A percentile compares a stretch with the other conserved stretches of the same genome.
Conservation (phyloP, 1,284 basidiomycete species). For the Sporisorium scitamineum region DNA sequence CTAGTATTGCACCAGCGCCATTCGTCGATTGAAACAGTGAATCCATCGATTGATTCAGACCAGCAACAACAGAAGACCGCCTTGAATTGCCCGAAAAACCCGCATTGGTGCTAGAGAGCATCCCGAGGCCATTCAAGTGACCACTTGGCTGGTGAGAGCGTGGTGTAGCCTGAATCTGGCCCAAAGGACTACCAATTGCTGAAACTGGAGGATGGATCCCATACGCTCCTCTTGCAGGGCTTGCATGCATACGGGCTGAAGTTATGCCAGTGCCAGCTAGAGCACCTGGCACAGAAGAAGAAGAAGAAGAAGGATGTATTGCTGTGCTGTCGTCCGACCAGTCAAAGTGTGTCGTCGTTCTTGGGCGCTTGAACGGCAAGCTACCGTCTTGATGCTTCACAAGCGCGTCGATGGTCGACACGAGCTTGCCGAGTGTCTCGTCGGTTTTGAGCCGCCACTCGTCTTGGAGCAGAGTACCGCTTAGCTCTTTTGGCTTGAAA, state of each 20-base stretch:
- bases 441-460: constrained; percentile 39
- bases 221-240: neutral
- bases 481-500: constrained; percentile 32
- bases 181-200: neutral
- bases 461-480: constrained; percentile 16
- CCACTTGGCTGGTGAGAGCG: neutral
- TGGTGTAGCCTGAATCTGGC: neutral
- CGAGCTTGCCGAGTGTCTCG: constrained; percentile 39
- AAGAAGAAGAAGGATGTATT: no score
- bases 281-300: no score
- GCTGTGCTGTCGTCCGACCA: neutral
- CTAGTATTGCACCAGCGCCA: neutral
- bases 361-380: neutral
- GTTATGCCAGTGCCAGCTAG: neutral
- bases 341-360: neutral
- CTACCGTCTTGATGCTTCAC: constrained; percentile 12
- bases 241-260: no score
- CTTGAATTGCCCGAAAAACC: neutral
- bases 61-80: neutral
- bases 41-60: neutral
- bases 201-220: neutral
- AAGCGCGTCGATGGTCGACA: constrained; percentile 21
- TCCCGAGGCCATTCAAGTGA: neutral
- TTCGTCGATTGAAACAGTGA: neutral
- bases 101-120: neutral